Percentiles rank a stretch among this genome's conserved stretches.
phyloP scores from a whole-genome alignment of 2,329 filamentous ascomycete species.

The Lasiodiplodia gonubiensis region DNA sequence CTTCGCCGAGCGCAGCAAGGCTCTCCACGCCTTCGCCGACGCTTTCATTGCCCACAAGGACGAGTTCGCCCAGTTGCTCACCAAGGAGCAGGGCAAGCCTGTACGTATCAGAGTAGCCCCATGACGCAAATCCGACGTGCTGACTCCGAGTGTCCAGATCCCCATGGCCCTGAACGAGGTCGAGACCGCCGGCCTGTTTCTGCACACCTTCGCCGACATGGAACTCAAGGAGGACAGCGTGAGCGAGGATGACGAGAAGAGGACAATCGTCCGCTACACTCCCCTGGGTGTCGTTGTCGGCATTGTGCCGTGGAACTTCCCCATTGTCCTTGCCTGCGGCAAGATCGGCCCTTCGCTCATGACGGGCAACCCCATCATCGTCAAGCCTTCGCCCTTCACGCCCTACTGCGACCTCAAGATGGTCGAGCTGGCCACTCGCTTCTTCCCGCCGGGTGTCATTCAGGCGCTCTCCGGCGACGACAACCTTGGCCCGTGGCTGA shows the following conservation, averaged over 20 bases:
- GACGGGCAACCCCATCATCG: conserved; percentile 61
- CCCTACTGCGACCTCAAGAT: conserved; percentile 65
- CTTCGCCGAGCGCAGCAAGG: conserved; percentile 33
- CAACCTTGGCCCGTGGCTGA: conserved; percentile 64
- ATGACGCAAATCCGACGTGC: background rate
- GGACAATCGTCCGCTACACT: conserved; percentile 53
- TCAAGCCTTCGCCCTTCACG: conserved; percentile 63
- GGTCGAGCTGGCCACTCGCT: conserved; percentile 54
- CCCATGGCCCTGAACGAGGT: conserved; percentile 34
- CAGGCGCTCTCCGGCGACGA: conserved; percentile 66
- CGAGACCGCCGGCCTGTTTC: conserved; percentile 33
- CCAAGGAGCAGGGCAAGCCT: conserved; percentile 38
- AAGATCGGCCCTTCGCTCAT: conserved; percentile 65
- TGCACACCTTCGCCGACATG: conserved; percentile 43
- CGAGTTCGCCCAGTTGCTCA: conserved; percentile 35
- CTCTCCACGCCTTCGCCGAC: conserved; percentile 35
- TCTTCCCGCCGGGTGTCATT: conserved; percentile 67
- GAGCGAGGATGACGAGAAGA: conserved; percentile 54
- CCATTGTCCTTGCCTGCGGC: conserved; percentile 55
- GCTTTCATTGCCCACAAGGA: conserved; percentile 30
- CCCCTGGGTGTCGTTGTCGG: conserved; percentile 51
- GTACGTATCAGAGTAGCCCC: background rate
- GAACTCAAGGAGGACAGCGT: conserved; percentile 48
- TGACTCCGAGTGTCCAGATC: conserved; percentile 18
- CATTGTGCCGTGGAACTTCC: conserved; percentile 56